Evolutionary conservation across 2,329 filamentous ascomycete genomes (phyloP), one percentile per base, ranked within the genome.

Genomic region (Rutstroemia sydowiana): DNA sequence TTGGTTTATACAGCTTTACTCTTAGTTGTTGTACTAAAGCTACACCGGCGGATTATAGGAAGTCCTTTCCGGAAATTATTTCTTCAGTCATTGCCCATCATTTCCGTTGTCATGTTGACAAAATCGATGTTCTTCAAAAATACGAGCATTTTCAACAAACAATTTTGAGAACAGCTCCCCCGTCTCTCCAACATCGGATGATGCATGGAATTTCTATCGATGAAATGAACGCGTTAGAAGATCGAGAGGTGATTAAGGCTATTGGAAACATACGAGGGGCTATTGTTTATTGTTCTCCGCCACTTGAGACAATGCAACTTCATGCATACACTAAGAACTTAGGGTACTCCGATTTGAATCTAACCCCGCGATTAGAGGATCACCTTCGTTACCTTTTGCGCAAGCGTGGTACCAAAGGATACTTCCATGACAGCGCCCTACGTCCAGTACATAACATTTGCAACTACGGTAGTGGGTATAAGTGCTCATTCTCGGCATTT

Each of bases 1-100:
- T 48, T 36, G 49, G 49, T 10, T 23, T 52, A 13, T 52, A 48
- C 21, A 52, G 49, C 18, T 34, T 52, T n/a, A 44, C 49, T 11
- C 41, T 39, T n/a, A 34, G 37, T n/a, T 52, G 49, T 8, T 52
- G 49, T 13, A 48, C 42, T 5, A 26, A 47, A 14, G 43, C 49
- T 14, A 52, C 43, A 5, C 43, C 49, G 8, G 49, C 28, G 28
- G 43, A 52, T 47, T 52, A 48, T 31, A 47, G 37, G 9, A 46
- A 52, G 20, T 41, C 49, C 11, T 47, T 52, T 21, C 40, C 37
- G 7, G 49, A 52, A 28, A 52, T 21, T 10, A 47, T 47, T n/a
- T 52, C 49, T 14, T 31, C 45, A 23, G 43, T 42, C 2, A 42
- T 28, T n/a, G 11, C 39, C 11, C 43, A 48, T 34, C 49, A 48